A percentile compares a stretch with the other conserved stretches of the same genome.
Evolutionary conservation across 2,329 filamentous ascomycete species (phyloP).

Genomic region (Botrytis squamosa): DNA sequence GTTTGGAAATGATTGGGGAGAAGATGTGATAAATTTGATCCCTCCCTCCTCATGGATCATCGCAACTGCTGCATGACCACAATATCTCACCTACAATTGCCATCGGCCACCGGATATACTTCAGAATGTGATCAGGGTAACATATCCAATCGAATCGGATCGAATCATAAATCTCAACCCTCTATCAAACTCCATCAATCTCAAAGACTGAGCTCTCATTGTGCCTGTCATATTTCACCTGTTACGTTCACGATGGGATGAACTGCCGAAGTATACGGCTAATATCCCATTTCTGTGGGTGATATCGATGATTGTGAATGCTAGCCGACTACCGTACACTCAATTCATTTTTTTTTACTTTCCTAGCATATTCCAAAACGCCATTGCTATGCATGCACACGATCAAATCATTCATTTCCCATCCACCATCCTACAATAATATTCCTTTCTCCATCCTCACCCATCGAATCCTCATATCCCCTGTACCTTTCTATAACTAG

Average conservation of each 20-base stretch:
- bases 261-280: background rate
- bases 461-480: slow-evolving; percentile 45
- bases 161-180: background rate
- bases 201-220: background rate
- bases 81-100: background rate
- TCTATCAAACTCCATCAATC: background rate
- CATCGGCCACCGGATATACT: background rate
- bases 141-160: background rate
- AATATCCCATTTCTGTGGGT: background rate
- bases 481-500: slow-evolving; percentile 91
- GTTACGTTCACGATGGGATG: background rate
- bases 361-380: background rate
- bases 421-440: background rate
- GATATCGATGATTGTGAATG: background rate
- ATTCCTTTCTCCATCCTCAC: background rate
- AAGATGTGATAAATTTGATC: background rate
- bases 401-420: background rate
- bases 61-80: background rate
- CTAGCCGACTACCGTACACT: background rate
- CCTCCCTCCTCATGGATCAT: background rate
- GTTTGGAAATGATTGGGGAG: background rate
- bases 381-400: slow-evolving; percentile 10
- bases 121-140: background rate
- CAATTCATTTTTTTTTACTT: background rate
- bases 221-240: background rate